Conservation (phyloP, 2,329 filamentous ascomycete genomes). For the Aspergillus novoparasiticus region DNA sequence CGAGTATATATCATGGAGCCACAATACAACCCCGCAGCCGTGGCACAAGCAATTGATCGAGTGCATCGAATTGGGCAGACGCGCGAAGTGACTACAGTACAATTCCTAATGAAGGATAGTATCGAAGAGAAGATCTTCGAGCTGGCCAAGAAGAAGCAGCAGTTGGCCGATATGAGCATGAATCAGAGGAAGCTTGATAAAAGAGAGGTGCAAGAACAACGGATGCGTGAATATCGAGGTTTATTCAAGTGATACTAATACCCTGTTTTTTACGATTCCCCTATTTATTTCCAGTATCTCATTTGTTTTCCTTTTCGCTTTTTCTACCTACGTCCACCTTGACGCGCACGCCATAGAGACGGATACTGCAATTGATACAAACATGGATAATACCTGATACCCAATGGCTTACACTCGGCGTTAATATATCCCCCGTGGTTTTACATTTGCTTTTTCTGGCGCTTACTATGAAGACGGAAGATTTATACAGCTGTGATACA, state of each 20-base stretch:
- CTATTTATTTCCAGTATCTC: background rate
- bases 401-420: background rate
- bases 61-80: constrained; percentile 90
- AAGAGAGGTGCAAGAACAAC: constrained; percentile 66
- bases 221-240: constrained; percentile 61
- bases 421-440: constrained; percentile 4
- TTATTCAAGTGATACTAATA: constrained; percentile 53
- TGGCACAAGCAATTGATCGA: constrained; percentile 91
- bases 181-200: constrained; percentile 64
- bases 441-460: constrained; percentile 8
- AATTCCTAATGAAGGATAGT: constrained; percentile 86
- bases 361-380: background rate
- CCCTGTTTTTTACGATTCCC: constrained; percentile 1
- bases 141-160: constrained; percentile 89
- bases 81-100: constrained; percentile 80
- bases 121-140: constrained; percentile 94
- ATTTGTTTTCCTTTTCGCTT: background rate
- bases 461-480: background rate
- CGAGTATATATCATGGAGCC: constrained; percentile 97
- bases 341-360: background rate
- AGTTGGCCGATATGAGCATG: constrained; percentile 85
- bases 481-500: constrained; percentile 8
- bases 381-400: constrained; percentile 1
- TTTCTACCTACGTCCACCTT: background rate
- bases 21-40: constrained; percentile 93